These are phyloP conservation scores for Oenanthe javanica DNA, from an alignment of 140 eudicot species.

Conservation along the genomic window DNA sequence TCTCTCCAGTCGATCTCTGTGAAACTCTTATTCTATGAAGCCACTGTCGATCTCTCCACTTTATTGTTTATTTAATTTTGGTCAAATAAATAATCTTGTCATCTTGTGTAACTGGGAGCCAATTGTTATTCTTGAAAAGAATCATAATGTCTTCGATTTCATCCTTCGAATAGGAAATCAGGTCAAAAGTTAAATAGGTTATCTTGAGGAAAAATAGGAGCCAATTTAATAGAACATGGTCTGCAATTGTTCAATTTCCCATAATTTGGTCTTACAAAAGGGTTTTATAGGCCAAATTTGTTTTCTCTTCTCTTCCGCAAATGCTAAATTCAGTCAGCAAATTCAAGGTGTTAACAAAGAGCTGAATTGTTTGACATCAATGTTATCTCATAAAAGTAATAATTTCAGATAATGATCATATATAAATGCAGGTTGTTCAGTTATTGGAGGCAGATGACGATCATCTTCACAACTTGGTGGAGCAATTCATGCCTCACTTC, in stretches of 20 bases:
- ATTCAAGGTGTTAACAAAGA: neutral
- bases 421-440: constrained; percentile 43
- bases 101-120: neutral
- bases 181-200: neutral
- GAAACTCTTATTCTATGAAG: neutral
- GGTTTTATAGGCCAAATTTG: neutral
- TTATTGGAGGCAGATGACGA: constrained; percentile 76
- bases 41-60: neutral
- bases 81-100: neutral
- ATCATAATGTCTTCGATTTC: neutral
- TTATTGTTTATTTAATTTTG: neutral
- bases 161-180: neutral
- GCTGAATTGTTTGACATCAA: neutral
- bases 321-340: neutral
- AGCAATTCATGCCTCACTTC: constrained; percentile 67
- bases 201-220: neutral
- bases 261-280: neutral
- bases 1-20: neutral
- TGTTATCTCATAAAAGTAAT: neutral
- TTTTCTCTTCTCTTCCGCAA: neutral
- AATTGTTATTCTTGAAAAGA: neutral
- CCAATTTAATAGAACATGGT: neutral
- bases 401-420: neutral
- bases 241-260: neutral
- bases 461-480: constrained; percentile 42